Evolutionary conservation across 2,329 filamentous ascomycete species (phyloP), one percentile per base, ranked within the genome.

Genomic region (Blastomyces gilchristii): DNA sequence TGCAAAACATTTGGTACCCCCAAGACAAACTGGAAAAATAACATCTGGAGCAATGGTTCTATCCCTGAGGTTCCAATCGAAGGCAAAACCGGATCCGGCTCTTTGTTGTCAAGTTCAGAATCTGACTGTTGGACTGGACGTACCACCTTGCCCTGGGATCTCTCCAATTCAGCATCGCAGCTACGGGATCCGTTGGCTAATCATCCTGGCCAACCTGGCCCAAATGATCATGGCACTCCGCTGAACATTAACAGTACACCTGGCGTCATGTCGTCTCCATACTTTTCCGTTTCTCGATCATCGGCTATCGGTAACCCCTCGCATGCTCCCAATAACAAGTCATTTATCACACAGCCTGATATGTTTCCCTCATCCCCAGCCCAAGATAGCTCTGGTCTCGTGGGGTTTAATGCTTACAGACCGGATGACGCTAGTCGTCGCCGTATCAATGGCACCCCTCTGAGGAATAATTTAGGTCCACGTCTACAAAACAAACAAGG

Each of bases 101-200:
- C 87, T 64, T 79, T 91, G 49, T 81, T 89, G 64, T 81, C 84
- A 54, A 84, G 85, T 52, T 89, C 88, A 11, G 87, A 90, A 70
- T 83, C 84, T 22, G 87, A 89, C 68, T 78, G 81, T 57, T 89
- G 87, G 85, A 73, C 70, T 64, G 75, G 74, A 60, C 78, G 78
- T 56, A 76, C 79, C 60, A 80, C 77, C 66, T 77, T 80, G 47
- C 81, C 83, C 18, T 91, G 88, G 88, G 82, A 81, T 66, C 75
- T 76, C 7, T 69, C 79, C 31, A 82, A 85, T 56, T 75, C 73
- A 50, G 74, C 77, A 14, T 76, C 77, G 8, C 75, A 78, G 49
- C 73, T 76, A 11, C 73, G 71, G 28, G 73, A 74, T 59, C 74
- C 73, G 45, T 80, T 80, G 63, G 73, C 76, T 63, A 83, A 78